Evolutionary conservation across 208 protist species (phyloP).

Genomic region (Lotmaria passim): DNA sequence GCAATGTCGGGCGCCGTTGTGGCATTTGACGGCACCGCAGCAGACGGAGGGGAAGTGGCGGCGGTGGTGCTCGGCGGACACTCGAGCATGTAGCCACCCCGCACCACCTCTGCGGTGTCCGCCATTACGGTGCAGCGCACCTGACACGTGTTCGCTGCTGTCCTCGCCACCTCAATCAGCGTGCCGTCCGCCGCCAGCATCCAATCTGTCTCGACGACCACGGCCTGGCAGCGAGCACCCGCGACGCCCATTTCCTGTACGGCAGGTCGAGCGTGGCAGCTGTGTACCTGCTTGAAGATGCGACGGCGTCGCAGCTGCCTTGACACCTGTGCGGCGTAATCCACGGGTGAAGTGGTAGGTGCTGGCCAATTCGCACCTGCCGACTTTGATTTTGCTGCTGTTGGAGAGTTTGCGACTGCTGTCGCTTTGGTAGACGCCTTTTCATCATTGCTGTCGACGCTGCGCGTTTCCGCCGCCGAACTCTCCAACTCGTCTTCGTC

Average conservation of each 20-base stretch:
- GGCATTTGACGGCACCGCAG: not conserved
- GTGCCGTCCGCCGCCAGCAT: constrained; percentile 64
- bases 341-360: constrained; percentile 38
- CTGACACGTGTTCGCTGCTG: constrained; percentile 63
- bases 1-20: not conserved
- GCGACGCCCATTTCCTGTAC: constrained; percentile 49
- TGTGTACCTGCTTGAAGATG: constrained; percentile 51
- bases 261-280: constrained; percentile 14
- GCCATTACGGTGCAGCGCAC: constrained; percentile 47
- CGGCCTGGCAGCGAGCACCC: constrained; percentile 40
- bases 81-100: constrained; percentile 58
- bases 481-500: constrained; percentile 30
- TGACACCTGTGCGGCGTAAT: constrained; percentile 46
- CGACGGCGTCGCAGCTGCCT: constrained; percentile 59
- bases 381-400: not conserved
- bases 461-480: not conserved
- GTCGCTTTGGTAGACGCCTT: not conserved
- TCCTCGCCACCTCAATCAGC: constrained; percentile 62
- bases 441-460: not conserved
- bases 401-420: not conserved
- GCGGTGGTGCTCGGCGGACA: not conserved
- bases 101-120: constrained; percentile 17
- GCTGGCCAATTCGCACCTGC: not conserved
- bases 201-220: constrained; percentile 66
- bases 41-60: not conserved